Evolutionary conservation across 768 basidiomycete genomes (phyloP).

Genomic region (Suillus alpinus): DNA sequence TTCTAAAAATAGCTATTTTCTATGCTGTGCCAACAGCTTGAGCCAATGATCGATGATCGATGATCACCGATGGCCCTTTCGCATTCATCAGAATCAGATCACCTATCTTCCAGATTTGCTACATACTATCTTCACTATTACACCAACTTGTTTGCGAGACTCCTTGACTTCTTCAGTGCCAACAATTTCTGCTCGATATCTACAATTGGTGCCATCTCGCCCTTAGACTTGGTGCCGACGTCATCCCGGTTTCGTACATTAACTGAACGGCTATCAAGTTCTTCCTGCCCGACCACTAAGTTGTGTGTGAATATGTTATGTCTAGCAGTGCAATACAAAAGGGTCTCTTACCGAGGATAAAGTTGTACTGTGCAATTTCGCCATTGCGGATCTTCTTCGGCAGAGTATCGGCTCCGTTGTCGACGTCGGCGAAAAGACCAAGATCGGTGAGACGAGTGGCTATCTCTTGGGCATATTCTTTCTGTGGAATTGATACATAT

Average conservation of each 20-base stretch:
- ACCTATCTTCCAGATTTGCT: not conserved
- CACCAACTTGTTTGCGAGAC: slow-evolving; percentile 51
- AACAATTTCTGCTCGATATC: slow-evolving; percentile 68
- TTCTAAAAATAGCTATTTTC: not conserved
- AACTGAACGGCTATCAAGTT: slow-evolving; percentile 81
- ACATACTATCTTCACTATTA: slow-evolving; percentile 8
- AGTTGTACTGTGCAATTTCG: slow-evolving; percentile 97
- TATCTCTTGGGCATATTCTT: slow-evolving; percentile 87
- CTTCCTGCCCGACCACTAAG: slow-evolving; percentile 92
- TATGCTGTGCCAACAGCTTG: slow-evolving; percentile 4
- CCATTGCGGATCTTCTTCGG: slow-evolving; percentile 98
- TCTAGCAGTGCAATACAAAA: not conserved
- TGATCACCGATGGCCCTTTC: not conserved
- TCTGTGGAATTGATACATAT: slow-evolving; percentile 43
- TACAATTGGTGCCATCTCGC: slow-evolving; percentile 71
- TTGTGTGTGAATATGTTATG: slow-evolving; percentile 2
- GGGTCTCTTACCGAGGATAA: slow-evolving; percentile 76
- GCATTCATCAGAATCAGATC: not conserved
- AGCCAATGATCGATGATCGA: not conserved
- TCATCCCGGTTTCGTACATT: slow-evolving; percentile 97
- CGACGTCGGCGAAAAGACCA: slow-evolving; percentile 88
- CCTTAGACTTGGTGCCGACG: slow-evolving; percentile 78
- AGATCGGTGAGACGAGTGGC: slow-evolving; percentile 59
- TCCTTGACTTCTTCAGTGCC: slow-evolving; percentile 59
- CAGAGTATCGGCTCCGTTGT: slow-evolving; percentile 88